These are phyloP conservation scores for Globisporangium takayamanum DNA, from an alignment of 352 stramenopile species.

Conservation along the genomic window DNA sequence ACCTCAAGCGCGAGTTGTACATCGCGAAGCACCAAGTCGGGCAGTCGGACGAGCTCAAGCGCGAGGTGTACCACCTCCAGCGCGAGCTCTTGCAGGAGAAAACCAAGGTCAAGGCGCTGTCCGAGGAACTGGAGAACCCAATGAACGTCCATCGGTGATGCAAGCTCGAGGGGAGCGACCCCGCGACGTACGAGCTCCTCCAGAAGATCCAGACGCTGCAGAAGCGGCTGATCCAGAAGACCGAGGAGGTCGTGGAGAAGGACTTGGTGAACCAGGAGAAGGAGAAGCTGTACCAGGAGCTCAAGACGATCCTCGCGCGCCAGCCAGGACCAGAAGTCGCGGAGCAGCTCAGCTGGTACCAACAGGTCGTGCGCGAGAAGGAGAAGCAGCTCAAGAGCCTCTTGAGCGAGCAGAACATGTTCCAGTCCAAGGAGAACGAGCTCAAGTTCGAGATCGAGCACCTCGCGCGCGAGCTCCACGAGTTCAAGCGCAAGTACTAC, in stretches of 20 bases:
- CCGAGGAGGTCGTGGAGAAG: slow-evolving; percentile 93
- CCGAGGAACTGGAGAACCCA: slow-evolving; percentile 94
- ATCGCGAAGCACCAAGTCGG: slow-evolving; percentile 88
- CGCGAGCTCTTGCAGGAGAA: slow-evolving; percentile 93
- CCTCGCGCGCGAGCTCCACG: slow-evolving; percentile 87
- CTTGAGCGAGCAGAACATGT: slow-evolving; percentile 97
- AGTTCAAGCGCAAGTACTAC: slow-evolving; percentile 96
- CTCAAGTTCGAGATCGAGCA: slow-evolving; percentile 95
- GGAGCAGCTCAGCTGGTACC: slow-evolving; percentile 93
- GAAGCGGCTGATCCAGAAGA: slow-evolving; percentile 93
- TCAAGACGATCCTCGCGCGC: slow-evolving; percentile 90
- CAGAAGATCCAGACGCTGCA: slow-evolving; percentile 96
- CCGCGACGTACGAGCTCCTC: slow-evolving; percentile 93
- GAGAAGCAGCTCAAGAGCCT: slow-evolving; percentile 96
- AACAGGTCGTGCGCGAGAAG: slow-evolving; percentile 95
- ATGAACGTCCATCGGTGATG: slow-evolving; percentile 97
- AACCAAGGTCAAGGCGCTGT: slow-evolving; percentile 95
- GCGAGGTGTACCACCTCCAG: slow-evolving; percentile 87
- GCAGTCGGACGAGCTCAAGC: slow-evolving; percentile 84
- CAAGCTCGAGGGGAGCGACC: slow-evolving; percentile 95
- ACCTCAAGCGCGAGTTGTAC: slow-evolving; percentile 89
- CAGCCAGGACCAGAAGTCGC: slow-evolving; percentile 93
- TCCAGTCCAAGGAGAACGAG: slow-evolving; percentile 90
- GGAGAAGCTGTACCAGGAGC: slow-evolving; percentile 92
- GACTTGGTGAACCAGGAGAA: slow-evolving; percentile 95